Evolutionary conservation across 106 monocot genomes (phyloP).

Genomic region (Iris macrosiphon): DNA sequence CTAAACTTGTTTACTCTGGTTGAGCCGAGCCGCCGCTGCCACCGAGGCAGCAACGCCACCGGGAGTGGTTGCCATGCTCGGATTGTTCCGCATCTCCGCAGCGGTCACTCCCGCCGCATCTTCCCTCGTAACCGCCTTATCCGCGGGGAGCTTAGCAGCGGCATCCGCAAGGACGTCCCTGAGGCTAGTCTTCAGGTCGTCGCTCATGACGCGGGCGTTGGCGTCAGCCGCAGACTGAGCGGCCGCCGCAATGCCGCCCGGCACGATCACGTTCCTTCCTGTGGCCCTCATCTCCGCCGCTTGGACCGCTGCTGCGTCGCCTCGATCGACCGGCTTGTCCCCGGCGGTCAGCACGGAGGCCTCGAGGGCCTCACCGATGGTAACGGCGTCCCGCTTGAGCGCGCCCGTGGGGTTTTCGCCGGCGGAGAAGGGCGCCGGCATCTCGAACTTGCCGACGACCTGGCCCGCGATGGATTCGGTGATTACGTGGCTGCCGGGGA

Average conservation of each 20-base stretch:
- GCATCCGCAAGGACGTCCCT: conserved; percentile 39
- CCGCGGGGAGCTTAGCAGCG: conserved; percentile 30
- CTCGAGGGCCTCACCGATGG: conserved; percentile 69
- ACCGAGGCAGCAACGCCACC: conserved; percentile 46
- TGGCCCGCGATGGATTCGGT: conserved; percentile 48
- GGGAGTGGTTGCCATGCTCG: conserved; percentile 18
- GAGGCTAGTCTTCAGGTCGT: conserved; percentile 37
- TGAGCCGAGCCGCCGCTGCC: conserved; percentile 49
- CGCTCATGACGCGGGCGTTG: conserved; percentile 13
- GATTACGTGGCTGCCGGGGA: conserved; percentile 29
- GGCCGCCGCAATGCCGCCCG: conserved; percentile 34
- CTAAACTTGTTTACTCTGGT: conserved; percentile 17
- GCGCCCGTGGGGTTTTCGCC: neutral
- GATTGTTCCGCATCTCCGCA: conserved; percentile 59
- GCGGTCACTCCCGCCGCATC: conserved; percentile 50
- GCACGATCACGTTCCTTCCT: conserved; percentile 13
- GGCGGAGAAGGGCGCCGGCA: neutral
- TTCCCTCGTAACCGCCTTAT: conserved; percentile 46
- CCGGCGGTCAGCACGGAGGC: conserved; percentile 29
- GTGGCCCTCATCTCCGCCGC: conserved; percentile 57
- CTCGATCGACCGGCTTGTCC: conserved; percentile 40
- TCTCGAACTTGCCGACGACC: conserved; percentile 22
- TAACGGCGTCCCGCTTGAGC: conserved; percentile 2
- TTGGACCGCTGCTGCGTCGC: conserved; percentile 60
- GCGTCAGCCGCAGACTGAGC: conserved; percentile 42